Percentiles rank a stretch among this genome's conserved stretches.
Evolutionary conservation across 306 rosid genomes (phyloP).

Genomic region (Bauhinia variegata): DNA sequence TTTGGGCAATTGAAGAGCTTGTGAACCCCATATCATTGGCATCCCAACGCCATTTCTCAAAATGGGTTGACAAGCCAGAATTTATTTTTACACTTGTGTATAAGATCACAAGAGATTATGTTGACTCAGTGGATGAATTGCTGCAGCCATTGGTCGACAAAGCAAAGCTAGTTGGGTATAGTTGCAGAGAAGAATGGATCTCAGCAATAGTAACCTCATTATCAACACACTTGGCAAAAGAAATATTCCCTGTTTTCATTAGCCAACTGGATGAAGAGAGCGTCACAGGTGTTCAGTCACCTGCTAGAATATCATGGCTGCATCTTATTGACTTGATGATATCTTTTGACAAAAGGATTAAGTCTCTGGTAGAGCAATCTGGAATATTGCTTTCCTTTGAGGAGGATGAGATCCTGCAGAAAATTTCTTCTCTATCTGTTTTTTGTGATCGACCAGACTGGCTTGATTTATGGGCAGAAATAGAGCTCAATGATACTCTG

Average conservation of each 20-base stretch:
- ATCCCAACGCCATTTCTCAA: slow-evolving; percentile 83
- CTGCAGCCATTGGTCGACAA: slow-evolving; percentile 63
- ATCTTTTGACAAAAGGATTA: slow-evolving; percentile 84
- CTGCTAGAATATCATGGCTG: slow-evolving; percentile 73
- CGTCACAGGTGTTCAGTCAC: slow-evolving; percentile 44
- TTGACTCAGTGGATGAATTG: too few relatives aligned
- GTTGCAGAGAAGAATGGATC: slow-evolving; percentile 28
- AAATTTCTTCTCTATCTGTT: slow-evolving; percentile 73
- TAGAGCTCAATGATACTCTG: slow-evolving; percentile 73
- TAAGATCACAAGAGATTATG: slow-evolving; percentile 34
- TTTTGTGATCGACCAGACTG: slow-evolving; percentile 91
- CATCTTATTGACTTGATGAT: slow-evolving; percentile 94
- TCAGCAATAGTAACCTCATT: slow-evolving; percentile 83
- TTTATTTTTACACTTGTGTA: slow-evolving; percentile 80
- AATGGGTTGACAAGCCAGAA: slow-evolving; percentile 89
- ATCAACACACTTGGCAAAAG: slow-evolving; percentile 83
- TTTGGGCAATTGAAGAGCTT: slow-evolving; percentile 98
- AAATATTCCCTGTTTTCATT: slow-evolving; percentile 70
- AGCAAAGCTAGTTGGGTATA: too few relatives aligned
- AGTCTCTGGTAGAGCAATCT: slow-evolving; percentile 72
- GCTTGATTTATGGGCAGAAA: slow-evolving; percentile 94
- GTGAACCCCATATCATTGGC: slow-evolving; percentile 86
- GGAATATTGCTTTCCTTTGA: slow-evolving; percentile 70
- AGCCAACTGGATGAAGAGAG: slow-evolving; percentile 63
- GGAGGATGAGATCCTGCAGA: slow-evolving; percentile 59